Base-by-base conservation (phyloP, 2,329 filamentous ascomycete species). In the Thermomyces lanuginosus region DNA sequence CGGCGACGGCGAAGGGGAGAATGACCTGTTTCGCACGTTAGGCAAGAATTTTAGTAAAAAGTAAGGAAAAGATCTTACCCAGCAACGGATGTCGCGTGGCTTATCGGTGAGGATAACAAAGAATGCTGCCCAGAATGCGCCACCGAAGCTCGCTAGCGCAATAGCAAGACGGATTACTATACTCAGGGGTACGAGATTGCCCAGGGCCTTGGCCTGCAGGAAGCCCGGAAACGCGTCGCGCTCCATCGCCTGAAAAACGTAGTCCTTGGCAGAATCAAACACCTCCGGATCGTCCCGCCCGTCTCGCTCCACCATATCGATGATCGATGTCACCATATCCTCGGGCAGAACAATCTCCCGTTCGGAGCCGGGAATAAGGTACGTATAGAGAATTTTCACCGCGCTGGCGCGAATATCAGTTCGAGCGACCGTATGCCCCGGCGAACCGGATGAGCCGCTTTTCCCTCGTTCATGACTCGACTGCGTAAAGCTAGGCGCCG, bases 241-340 rank as follows among this genome's bases (percentile, higher is more conserved):
- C 58, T 98, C 91, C 89, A 98, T 98, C 17, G 91, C 91, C 56
- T 98, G 91, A 54, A 95, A 98, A 36, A 95, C 89, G 50, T 95
- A 98, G 58, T 98, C 89, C 61, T 98, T 98, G 29, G 89, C 89
- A 11, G 81, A 74, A 49, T 95, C 89, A 44, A 98, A 98, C 8
- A 98, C 78, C 52, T 98, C 89, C 0, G 89, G 89, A 48, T 98
- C 89, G 44, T 95, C 89, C 41, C 89, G 74, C 23, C 82, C 81
- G 37, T 82, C 75, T 40, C 86, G 77, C 55, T 98, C 89, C 36
- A 98, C 91, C 8, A 81, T 71, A 11, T 74, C 67, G 20, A 83
- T 91, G 33, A 95, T 84, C 13, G 84, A 75, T 29, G 78, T 68
- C 0, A 86, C 76, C 45, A 95, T 92, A 17, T 73, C 73, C 34